Base-by-base conservation (phyloP, 78 protist genomes). In the Dictyostelium citrinum region DNA sequence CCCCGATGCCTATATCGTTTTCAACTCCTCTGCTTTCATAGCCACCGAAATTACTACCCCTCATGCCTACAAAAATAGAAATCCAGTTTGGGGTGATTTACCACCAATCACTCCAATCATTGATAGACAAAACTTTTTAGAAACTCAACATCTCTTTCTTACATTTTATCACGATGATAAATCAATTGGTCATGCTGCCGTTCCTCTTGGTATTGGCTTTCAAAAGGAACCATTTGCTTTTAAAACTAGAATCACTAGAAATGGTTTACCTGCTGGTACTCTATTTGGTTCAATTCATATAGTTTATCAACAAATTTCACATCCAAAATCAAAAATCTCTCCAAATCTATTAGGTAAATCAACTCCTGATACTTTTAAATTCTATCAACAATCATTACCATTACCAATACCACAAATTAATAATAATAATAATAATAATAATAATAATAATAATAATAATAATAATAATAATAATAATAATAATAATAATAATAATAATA, bases 201-300 rank as follows among this genome's bases (percentile, higher is more conserved):
- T 88, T 5, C 93, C 93, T 0, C 55, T 88, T 1, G 85, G 71
- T 17, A 35, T 76, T 24, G 93, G 93, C 1, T 88, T 88, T 43
- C 33, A n/a, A 37, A 45, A 17, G 6, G 72, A 43, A 35, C 93
- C 93, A 5, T 88, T 77, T 24, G 16, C 58, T 35, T 88, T 88
- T 79, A 39, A 35, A n/a, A 88, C 93, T 17, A 39, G 93, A 33
- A 88, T 88, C 43, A 78, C 93, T 3, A 78, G 81, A 64, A 35
- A 78, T 61, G 93, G 93, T 35, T 41, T 88, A n/a, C 71, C 24
- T 11, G 35, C 85, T 78, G 93, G 93, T 49, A 24, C 43, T 22
- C 70, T 86, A 2, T 78, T 58, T 78, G 93, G 93, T 11, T 61
- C 67, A 37, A 86, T 86, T 33, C 84, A 86, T 45, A 86, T 86